Percentiles rank a stretch among this genome's conserved stretches.
Conservation (phyloP, 2,329 filamentous ascomycete genomes). For the Lasiodiplodia gonubiensis region DNA sequence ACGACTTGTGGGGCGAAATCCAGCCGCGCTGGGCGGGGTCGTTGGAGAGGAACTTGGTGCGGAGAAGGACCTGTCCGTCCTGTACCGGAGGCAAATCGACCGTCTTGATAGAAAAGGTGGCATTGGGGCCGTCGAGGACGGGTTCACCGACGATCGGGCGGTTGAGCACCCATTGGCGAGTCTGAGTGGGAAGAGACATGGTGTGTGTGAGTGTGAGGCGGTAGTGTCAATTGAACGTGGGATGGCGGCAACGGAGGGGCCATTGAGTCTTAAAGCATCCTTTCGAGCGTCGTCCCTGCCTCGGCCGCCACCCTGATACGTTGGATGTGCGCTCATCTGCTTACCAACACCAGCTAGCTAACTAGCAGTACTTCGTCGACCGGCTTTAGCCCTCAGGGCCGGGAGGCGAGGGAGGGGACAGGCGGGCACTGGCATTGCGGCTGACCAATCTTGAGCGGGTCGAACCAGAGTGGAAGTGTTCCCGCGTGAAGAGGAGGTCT, state of each 20-base stretch:
- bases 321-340: background rate
- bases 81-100: constrained; percentile 44
- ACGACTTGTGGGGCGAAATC: constrained; percentile 1
- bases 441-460: background rate
- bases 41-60: constrained; percentile 57
- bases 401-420: background rate
- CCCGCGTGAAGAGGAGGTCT: background rate
- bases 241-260: background rate
- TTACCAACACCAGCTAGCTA: background rate
- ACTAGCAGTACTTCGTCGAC: background rate
- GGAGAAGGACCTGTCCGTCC: constrained; percentile 53
- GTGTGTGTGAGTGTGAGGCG: background rate
- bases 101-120: constrained; percentile 50
- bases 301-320: background rate
- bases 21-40: constrained; percentile 58
- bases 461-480: background rate
- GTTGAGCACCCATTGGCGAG: constrained; percentile 52
- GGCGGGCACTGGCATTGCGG: background rate
- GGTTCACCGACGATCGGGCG: constrained; percentile 48
- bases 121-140: constrained; percentile 43
- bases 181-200: constrained; percentile 30
- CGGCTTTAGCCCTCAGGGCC: background rate
- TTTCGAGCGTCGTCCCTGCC: background rate
- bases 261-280: background rate
- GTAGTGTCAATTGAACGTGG: background rate